phyloP scores from a whole-genome alignment of 2,329 filamentous ascomycete genomes.

The Cladosporium oxysporum region DNA sequence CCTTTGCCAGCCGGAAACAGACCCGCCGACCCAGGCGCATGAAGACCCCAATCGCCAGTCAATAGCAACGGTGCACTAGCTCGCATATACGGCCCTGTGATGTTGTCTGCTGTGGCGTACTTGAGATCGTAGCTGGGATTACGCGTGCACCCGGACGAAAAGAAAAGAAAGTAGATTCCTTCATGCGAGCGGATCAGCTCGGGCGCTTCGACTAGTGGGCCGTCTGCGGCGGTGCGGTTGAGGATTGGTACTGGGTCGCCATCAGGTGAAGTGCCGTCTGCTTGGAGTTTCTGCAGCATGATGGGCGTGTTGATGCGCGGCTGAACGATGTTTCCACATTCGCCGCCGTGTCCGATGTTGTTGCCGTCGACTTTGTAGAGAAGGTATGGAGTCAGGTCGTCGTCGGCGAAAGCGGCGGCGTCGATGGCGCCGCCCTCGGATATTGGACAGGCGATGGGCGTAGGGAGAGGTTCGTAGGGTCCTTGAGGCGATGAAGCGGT shows the following conservation, averaged over 20 bases:
- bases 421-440: slow-evolving; percentile 39
- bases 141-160: slow-evolving; percentile 38
- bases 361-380: slow-evolving; percentile 41
- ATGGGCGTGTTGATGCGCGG: slow-evolving; percentile 36
- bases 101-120: slow-evolving; percentile 34
- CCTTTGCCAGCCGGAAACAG: slow-evolving; percentile 29
- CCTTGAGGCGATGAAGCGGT: slow-evolving; percentile 34
- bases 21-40: slow-evolving; percentile 36
- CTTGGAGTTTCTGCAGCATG: slow-evolving; percentile 36
- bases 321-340: slow-evolving; percentile 34
- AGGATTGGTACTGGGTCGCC: slow-evolving; percentile 32
- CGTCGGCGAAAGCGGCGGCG: slow-evolving; percentile 34
- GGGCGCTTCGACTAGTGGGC: slow-evolving; percentile 40
- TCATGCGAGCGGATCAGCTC: slow-evolving; percentile 31
- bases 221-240: slow-evolving; percentile 32
- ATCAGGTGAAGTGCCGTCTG: slow-evolving; percentile 32
- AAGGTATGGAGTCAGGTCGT: slow-evolving; percentile 32
- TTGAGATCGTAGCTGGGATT: slow-evolving; percentile 35
- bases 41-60: slow-evolving; percentile 35
- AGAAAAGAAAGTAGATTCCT: slow-evolving; percentile 41
- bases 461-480: slow-evolving; percentile 32
- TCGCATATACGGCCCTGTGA: slow-evolving; percentile 37
- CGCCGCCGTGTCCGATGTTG: slow-evolving; percentile 35
- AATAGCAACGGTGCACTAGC: slow-evolving; percentile 29
- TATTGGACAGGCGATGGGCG: slow-evolving; percentile 33